Evolutionary conservation across 2,329 filamentous ascomycete species (phyloP), one percentile per base, ranked within the genome.

Genomic region (Fusarium sp.): DNA sequence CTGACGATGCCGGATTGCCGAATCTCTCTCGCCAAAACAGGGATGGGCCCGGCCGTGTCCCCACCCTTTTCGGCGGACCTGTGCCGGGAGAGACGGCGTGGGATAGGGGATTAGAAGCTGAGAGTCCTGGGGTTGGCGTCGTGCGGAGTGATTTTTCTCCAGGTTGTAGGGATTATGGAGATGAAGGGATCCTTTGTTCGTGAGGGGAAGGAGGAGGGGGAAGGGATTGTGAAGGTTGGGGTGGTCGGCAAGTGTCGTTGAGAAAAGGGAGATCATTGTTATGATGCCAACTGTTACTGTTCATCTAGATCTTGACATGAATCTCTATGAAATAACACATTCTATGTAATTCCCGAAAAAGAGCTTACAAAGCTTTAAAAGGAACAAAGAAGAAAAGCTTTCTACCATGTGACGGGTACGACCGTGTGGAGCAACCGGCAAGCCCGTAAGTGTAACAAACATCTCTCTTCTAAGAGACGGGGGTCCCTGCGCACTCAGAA

Each of bases 1-100:
- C 66, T 29, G 35, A n/a, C 58, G 69, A 73, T 77, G 75, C 75
- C 75, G 75, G 42, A 73, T 77, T 75, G 73, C 75, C 75, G 75
- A 75, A 35, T 16, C 7, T 47, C 34, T 7, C 34, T 56, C 54
- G 42, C 74, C 57, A 13, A 16, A 68, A 75, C 34, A 34, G 63
- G 75, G 31, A 67, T 73, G 38, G 66, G 6, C 34, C 61, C 65
- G 62, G 67, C 35, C 67, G 22, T 8, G 1, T 24, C 35, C 60
- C 72, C 70, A 61, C 72, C 60, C 56, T 57, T 62, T 60, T 70
- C 62, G 72, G 72, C 67, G 60, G 60, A 64, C 52, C 22, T 65
- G 50, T 75, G 75, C 75, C 73, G 73, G 71, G 60, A 22, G 66
- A 61, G 47, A 63, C 45, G 60, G 27, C 45, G 31, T 54, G 16